Base-by-base conservation (phyloP, 2,329 filamentous ascomycete species). In the Cordyceps javanica region DNA sequence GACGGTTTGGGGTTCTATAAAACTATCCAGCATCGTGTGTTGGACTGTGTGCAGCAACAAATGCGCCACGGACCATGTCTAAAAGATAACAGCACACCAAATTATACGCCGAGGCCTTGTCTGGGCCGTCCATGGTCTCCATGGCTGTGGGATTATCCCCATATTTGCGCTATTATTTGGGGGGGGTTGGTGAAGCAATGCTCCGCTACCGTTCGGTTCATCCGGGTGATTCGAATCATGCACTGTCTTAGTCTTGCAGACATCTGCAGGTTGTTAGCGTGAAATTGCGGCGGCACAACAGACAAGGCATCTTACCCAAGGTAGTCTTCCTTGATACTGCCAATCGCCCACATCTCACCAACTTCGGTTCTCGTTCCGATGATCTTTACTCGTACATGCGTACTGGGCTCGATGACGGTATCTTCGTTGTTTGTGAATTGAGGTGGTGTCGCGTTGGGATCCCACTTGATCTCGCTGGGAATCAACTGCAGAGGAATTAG, bases 361-460 rank as follows among this genome's bases (percentile, higher is more conserved):
- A 97, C 90, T 71, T 97, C 94, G 62, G 90, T 92, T 73, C 95
- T 85, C 52, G 93, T 89, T 73, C 94, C 94, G 66, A 97, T 90
- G 62, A 99, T 87, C 76, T 97, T 97, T 63, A 97, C 85, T 48
- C 94, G 89, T 62, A 99, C 85, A 66, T 96, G 93, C 16, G 92
- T 95, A 49, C 91, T 91, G 60, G 91, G 91, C 74, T 97, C 92
- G 67, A 99, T 96, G 36, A 91, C 87, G 63, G 92, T 90, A 63
- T 96, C 94, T 61, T 90, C 91, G 67, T 96, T 93, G 72, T 99
- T 93, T 39, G 92, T 96, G 73, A 91, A 99, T 68, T 96, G 91
- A 3, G 93, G 91, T n/a, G 94, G 94, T 38, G 93, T 96, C 53
- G 93, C 92, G 66, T 96, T 96, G 48, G 91, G 89, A 69, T 97